phyloP scores from a whole-genome alignment of 768 basidiomycete genomes.

The Amanita pallidorosea region DNA sequence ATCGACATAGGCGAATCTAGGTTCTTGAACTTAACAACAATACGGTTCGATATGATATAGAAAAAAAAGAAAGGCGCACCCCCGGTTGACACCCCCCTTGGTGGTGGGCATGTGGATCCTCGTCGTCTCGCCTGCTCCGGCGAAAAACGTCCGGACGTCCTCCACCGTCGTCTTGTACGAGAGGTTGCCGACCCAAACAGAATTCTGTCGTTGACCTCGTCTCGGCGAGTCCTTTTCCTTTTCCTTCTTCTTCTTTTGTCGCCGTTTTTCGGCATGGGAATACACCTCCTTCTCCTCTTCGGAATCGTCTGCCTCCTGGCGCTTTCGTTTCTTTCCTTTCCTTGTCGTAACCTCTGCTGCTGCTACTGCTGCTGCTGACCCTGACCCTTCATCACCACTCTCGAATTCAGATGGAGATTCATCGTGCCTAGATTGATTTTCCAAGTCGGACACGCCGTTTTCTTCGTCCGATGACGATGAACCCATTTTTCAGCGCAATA shows the following conservation, averaged over 20 bases:
- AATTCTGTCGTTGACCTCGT: constrained; percentile 53
- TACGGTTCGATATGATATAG: too few relatives aligned
- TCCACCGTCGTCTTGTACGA: constrained; percentile 80
- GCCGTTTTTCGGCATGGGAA: constrained; percentile 67
- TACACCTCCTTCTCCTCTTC: constrained; percentile 28
- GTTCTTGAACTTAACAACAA: too few relatives aligned
- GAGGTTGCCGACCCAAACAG: constrained; percentile 94
- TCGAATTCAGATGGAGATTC: background rate
- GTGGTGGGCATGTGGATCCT: constrained; percentile 82
- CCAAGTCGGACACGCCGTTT: background rate
- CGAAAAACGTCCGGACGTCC: constrained; percentile 61
- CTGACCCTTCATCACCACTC: background rate
- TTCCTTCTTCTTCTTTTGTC: constrained; percentile 28
- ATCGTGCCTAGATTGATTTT: background rate
- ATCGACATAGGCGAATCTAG: constrained; percentile 94
- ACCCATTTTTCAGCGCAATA: background rate
- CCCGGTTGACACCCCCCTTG: constrained; percentile 58
- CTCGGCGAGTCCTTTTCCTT: too few relatives aligned
- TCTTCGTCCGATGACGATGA: background rate
- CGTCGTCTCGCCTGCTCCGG: constrained; percentile 53
- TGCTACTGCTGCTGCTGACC: too few relatives aligned
- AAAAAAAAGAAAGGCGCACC: constrained; percentile 38
- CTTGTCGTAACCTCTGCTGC: background rate
- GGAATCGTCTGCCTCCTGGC: background rate
- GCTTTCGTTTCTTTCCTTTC: background rate